Evolutionary conservation across 345 rosid species (phyloP).

Genomic region (Carallia brachiata): DNA sequence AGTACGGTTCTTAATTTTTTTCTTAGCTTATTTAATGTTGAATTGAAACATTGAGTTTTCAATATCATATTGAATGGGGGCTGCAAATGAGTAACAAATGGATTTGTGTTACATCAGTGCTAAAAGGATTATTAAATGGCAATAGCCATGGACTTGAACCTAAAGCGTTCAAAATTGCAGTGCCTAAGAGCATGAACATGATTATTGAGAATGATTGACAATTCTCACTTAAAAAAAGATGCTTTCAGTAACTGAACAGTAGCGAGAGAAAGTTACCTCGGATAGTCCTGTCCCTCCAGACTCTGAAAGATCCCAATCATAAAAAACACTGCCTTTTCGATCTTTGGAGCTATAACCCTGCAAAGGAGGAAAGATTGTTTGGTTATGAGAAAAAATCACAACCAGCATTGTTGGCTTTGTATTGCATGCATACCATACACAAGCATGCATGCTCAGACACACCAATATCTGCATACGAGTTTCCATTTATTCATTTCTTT

Average conservation of each 20-base stretch:
- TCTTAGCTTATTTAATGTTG: not conserved
- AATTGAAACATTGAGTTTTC: not conserved
- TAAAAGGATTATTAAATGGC: slow-evolving; percentile 2
- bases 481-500: not conserved
- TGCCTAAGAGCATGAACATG: slow-evolving; percentile 3
- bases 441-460: not conserved
- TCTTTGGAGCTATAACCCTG: slow-evolving; percentile 94
- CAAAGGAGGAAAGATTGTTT: slow-evolving; percentile 2
- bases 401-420: no score
- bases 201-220: not conserved
- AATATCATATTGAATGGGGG: not conserved
- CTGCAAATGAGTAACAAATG: not conserved
- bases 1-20: not conserved
- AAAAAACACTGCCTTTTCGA: slow-evolving; percentile 62
- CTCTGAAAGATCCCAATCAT: slow-evolving; percentile 94
- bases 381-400: not conserved
- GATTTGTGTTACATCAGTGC: slow-evolving; percentile 2
- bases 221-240: not conserved
- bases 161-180: slow-evolving; percentile 2
- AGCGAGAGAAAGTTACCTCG: slow-evolving; percentile 51
- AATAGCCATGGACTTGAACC: not conserved
- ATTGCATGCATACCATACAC: not conserved
- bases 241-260: slow-evolving; percentile 2
- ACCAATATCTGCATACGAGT: no score
- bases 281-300: slow-evolving; percentile 57